Conservation (phyloP, 257 asterid genomes). For the Nicotiana undulata region DNA sequence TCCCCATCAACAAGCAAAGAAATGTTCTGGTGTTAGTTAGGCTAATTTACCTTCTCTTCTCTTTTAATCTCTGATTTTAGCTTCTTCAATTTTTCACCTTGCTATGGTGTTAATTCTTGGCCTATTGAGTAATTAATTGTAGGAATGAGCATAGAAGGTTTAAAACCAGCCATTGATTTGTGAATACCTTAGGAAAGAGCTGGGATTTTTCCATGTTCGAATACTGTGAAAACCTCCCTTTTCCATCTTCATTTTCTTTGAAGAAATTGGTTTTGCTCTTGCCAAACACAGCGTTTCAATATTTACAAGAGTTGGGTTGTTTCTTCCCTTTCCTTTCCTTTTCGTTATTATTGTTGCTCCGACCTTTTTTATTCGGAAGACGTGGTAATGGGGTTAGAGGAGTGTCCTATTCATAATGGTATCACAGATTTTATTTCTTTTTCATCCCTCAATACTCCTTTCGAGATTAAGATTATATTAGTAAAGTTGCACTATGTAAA, state of each 20-base stretch:
- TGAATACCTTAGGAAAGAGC: background rate
- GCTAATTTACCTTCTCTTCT: too few species aligned
- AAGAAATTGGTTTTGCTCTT: slow-evolving; percentile 4
- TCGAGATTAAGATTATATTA: background rate
- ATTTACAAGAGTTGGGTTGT: background rate
- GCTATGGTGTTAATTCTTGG: too few species aligned
- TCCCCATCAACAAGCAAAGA: too few species aligned
- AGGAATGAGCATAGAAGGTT: too few species aligned
- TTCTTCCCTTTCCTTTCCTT: background rate
- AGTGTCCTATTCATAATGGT: background rate
- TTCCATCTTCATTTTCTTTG: background rate
- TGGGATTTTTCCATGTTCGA: background rate
- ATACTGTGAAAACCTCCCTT: background rate
- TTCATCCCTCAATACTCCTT: background rate
- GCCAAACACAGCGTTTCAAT: background rate
- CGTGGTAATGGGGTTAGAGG: background rate
- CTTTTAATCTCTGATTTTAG: too few species aligned
- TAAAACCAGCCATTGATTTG: background rate
- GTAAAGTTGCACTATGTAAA: background rate
- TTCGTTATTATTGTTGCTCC: background rate
- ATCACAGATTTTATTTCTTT: background rate
- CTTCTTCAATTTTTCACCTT: too few species aligned
- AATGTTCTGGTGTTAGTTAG: too few species aligned
- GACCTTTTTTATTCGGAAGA: background rate
- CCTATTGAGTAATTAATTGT: too few species aligned